These are phyloP conservation scores for Escovopsis sp. DNA, from an alignment of 2,329 filamentous ascomycete species.

Conservation along the genomic window DNA sequence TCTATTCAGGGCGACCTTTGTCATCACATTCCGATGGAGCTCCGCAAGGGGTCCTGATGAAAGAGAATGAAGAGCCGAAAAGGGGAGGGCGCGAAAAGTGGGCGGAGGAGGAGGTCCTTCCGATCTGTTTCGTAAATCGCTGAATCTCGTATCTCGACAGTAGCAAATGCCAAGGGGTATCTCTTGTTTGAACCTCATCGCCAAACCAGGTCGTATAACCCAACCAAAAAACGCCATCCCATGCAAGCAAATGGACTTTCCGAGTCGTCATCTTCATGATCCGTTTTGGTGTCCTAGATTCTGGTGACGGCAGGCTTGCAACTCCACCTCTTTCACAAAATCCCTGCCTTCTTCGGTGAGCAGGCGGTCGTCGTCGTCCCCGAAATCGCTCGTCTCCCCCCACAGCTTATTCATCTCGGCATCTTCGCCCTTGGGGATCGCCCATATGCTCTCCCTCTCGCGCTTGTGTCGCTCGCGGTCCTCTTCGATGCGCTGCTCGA, in stretches of 20 bases:
- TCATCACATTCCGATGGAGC: not conserved
- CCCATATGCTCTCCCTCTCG: conserved; percentile 85
- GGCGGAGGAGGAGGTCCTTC: too few relatives aligned
- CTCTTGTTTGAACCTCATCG: conserved; percentile 9
- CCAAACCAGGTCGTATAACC: not conserved
- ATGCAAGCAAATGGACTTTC: conserved; percentile 5
- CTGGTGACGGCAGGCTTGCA: conserved; percentile 26
- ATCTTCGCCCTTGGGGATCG: conserved; percentile 48
- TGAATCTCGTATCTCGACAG: conserved; percentile 5
- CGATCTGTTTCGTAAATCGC: not conserved
- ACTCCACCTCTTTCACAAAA: conserved; percentile 28
- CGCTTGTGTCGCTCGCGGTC: conserved; percentile 91
- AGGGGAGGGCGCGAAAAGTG: too few relatives aligned
- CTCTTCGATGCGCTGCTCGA: conserved; percentile 94
- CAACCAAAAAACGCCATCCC: conserved; percentile 15
- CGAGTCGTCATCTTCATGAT: not conserved
- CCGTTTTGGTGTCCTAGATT: conserved; percentile 4
- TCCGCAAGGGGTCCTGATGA: not conserved
- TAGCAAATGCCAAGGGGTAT: conserved; percentile 14
- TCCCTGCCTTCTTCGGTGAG: conserved; percentile 57
- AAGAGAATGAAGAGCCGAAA: not conserved
- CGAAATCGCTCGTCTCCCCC: conserved; percentile 77
- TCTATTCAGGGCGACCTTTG: too few relatives aligned
- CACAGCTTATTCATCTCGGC: conserved; percentile 67
- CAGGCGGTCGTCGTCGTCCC: conserved; percentile 70